Conservation (phyloP, 768 basidiomycete genomes). For the Coprinellus aureogranulatus region DNA sequence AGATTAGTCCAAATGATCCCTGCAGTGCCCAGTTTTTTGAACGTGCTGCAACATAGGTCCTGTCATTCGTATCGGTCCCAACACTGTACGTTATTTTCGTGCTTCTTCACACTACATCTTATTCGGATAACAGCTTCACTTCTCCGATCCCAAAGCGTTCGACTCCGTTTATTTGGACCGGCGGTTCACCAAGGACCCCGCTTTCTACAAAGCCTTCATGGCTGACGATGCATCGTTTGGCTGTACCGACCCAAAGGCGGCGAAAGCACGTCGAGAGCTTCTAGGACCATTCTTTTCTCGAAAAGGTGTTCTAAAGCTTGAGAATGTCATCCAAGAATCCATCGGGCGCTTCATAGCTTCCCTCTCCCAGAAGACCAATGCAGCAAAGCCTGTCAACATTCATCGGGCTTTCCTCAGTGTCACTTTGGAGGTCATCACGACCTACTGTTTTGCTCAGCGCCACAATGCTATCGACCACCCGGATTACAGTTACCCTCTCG, state of each 20-base stretch:
- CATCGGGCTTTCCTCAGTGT: slow-evolving; percentile 23
- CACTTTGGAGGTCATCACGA: slow-evolving; percentile 29
- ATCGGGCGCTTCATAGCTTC: slow-evolving; percentile 23
- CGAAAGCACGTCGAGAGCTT: slow-evolving; percentile 27
- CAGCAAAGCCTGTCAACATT: slow-evolving; percentile 17
- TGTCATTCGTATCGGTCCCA: slow-evolving; percentile 35
- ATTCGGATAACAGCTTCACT: slow-evolving; percentile 32
- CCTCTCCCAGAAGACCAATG: slow-evolving; percentile 2
- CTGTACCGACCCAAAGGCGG: slow-evolving; percentile 19
- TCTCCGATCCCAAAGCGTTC: slow-evolving; percentile 32
- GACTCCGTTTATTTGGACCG: slow-evolving; percentile 29
- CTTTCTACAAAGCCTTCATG: slow-evolving; percentile 20
- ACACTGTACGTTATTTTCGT: slow-evolving; percentile 25
- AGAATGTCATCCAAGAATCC: slow-evolving; percentile 24
- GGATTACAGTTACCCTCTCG: slow-evolving; percentile 23
- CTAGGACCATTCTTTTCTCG: slow-evolving; percentile 33
- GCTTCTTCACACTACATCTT: neutral
- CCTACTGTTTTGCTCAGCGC: slow-evolving; percentile 29
- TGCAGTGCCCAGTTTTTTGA: neutral
- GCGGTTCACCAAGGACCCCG: slow-evolving; percentile 26
- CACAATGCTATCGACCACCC: slow-evolving; percentile 22
- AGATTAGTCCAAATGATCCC: neutral
- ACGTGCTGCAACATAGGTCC: slow-evolving; percentile 22
- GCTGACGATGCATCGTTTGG: slow-evolving; percentile 27
- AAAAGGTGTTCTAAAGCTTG: slow-evolving; percentile 28